Conservation (phyloP, 169 alveolate genomes). For the Plasmodium sp. region DNA sequence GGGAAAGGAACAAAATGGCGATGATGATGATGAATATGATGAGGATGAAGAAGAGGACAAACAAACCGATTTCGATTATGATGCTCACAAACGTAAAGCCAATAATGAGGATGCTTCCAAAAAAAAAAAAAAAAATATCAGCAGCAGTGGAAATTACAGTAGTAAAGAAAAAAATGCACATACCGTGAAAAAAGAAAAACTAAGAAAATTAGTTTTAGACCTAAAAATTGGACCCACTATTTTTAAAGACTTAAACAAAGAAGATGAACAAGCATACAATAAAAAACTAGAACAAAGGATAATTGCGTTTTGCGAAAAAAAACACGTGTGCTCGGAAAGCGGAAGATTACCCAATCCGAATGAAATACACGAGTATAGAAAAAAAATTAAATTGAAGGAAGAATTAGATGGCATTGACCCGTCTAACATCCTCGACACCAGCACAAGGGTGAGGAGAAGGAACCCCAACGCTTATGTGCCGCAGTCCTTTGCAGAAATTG, state of each 20-base stretch:
- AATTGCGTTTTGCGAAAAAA: constrained; percentile 52
- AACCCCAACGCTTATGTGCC: constrained; percentile 13
- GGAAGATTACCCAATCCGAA: constrained; percentile 47
- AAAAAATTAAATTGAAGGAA: constrained; percentile 42
- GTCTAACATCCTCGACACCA: constrained; percentile 52
- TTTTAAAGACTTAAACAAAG: constrained; percentile 60
- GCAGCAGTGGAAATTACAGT: constrained; percentile 3
- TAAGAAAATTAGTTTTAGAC: constrained; percentile 57
- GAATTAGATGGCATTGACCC: constrained; percentile 74
- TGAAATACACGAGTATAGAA: constrained; percentile 63
- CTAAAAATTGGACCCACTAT: constrained; percentile 71
- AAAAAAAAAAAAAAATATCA: constrained; percentile 9
- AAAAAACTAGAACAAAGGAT: constrained; percentile 52
- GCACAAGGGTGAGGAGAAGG: constrained; percentile 70
- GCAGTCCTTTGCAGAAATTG: constrained; percentile 5
- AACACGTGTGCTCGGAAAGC: constrained; percentile 42
- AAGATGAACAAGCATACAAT: constrained; percentile 58
- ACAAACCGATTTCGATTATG: neutral
- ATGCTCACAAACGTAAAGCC: neutral
- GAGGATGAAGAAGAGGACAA: neutral
- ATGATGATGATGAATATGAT: constrained; percentile 4
- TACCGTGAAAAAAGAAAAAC: constrained; percentile 29
- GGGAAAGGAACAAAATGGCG: neutral
- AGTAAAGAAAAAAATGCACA: constrained; percentile 41
- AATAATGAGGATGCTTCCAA: constrained; percentile 13